phyloP scores from a whole-genome alignment of 2,329 filamentous ascomycete genomes.

The Ascomycota sp. region DNA sequence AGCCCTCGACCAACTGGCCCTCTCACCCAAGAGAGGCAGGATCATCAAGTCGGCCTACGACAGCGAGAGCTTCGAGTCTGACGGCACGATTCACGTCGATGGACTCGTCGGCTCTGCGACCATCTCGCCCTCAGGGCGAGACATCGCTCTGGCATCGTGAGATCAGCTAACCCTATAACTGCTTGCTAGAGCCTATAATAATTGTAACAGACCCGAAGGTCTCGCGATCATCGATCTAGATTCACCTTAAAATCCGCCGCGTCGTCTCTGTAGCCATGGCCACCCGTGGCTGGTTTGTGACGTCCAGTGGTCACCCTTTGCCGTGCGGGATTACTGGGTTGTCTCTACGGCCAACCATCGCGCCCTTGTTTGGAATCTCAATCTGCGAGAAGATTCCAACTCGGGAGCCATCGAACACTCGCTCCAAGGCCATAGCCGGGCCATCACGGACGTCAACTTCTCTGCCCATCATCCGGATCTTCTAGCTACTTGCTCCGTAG shows the following conservation, averaged over 20 bases:
- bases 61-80: constrained; percentile 70
- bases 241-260: constrained; percentile 68
- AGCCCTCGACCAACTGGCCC: constrained; percentile 22
- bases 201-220: constrained; percentile 45
- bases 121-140: constrained; percentile 77
- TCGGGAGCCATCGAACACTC: constrained; percentile 64
- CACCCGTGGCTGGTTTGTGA: constrained; percentile 90
- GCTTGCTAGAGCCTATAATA: not conserved
- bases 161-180: constrained; percentile 7
- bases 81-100: constrained; percentile 68
- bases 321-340: constrained; percentile 76
- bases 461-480: constrained; percentile 81
- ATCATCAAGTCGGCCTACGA: constrained; percentile 52
- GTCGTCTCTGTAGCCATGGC: constrained; percentile 61
- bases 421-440: constrained; percentile 61
- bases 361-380: constrained; percentile 83
- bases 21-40: constrained; percentile 34
- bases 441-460: constrained; percentile 93
- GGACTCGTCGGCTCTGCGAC: constrained; percentile 72
- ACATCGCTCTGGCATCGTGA: constrained; percentile 71
- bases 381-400: constrained; percentile 51
- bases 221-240: constrained; percentile 85
- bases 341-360: constrained; percentile 89
- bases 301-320: constrained; percentile 92
- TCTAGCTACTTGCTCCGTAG: constrained; percentile 76